Evolutionary conservation across 306 rosid species (phyloP), one percentile per base, ranked within the genome.

Genomic region (Crataegus laevigata): DNA sequence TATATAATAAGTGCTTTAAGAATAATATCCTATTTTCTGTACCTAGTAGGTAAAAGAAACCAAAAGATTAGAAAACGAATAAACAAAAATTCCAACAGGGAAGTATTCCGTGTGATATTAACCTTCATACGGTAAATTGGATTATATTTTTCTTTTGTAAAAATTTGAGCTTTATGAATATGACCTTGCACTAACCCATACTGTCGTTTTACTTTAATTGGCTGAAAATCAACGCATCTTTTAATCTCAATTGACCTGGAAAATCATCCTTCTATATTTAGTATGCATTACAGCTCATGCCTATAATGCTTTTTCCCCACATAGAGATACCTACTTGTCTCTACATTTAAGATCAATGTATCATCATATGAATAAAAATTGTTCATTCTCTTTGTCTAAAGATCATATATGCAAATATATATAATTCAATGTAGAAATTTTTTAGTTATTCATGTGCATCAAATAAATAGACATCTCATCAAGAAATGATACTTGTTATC

Each of bases 161-260:
- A 55, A 61, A 65, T 70, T 30, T 55, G 32, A 28, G 6, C 60
- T 72, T 65, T 43, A 28, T 45, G 47, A 28, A 66, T 28, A 65
- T 2, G 78, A 79, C 78, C 22, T 72, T 8, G 73, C 63, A 54
- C 61, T 73, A 25, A 78, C 82, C 38, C 29, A 34, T 3, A 15
- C 38, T 29, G 34, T 13, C 6, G 22, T 7, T 62, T 29, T 28
- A 15, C 67, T 40, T 28, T 62, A 62, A 62, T 57, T 57, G 62
- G 29, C 62, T n/a, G 15, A 24, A 57, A 57, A 10, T 26, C 26
- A 47, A 12, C 65, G 32, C 32, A 60, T 26, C 8, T 60, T 60
- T 13, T 60, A 60, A 13, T 14, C 34, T 13, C 18, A 60, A 24
- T 25, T 60, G 21, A 26, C 65, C 65, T 12, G 34, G 21, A 25